Conservation (phyloP, 2,329 filamentous ascomycete genomes). For the Raffaelea deltoideospora region DNA sequence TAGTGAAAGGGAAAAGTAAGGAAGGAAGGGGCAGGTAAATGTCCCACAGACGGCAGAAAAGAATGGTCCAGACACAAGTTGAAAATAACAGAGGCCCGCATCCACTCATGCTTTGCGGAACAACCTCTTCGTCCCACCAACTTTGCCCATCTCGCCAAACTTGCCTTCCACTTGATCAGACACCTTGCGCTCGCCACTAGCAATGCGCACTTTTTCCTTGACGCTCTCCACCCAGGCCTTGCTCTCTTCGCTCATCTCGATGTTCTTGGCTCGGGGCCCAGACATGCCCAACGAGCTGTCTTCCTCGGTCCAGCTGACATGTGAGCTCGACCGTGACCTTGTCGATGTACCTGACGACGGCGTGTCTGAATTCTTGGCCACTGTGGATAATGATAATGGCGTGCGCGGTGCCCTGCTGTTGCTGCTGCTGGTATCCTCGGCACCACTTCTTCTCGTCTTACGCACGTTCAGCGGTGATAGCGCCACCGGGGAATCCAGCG, state of each 20-base stretch:
- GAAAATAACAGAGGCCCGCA: no score
- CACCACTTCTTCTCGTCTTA: conserved; percentile 35
- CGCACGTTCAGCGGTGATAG: conserved; percentile 37
- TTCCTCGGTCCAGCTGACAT: conserved; percentile 37
- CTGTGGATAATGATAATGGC: no score
- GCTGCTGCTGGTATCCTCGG: conserved; percentile 15
- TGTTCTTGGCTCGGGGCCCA: conserved; percentile 50
- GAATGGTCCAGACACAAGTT: no score
- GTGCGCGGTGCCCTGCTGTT: conserved; percentile 18
- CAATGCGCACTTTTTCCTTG: conserved; percentile 62
- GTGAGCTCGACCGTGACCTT: conserved; percentile 36
- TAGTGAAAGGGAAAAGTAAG: no score
- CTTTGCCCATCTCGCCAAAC: conserved; percentile 58
- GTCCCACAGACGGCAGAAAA: no score
- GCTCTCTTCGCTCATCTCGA: conserved; percentile 56
- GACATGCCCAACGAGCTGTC: conserved; percentile 52
- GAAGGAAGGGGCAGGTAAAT: no score
- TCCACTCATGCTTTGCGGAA: conserved; percentile 42
- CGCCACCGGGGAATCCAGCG: conserved; percentile 19
- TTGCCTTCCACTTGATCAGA: conserved; percentile 19
- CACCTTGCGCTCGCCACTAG: conserved; percentile 40
- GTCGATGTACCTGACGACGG: conserved; percentile 29
- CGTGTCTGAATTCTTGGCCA: conserved; percentile 19
- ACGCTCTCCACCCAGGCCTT: conserved; percentile 71
- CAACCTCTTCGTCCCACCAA: conserved; percentile 57